These are phyloP conservation scores for Helichrysum umbraculigerum DNA, from an alignment of 129 eudicot genomes.

Conservation along the genomic window DNA sequence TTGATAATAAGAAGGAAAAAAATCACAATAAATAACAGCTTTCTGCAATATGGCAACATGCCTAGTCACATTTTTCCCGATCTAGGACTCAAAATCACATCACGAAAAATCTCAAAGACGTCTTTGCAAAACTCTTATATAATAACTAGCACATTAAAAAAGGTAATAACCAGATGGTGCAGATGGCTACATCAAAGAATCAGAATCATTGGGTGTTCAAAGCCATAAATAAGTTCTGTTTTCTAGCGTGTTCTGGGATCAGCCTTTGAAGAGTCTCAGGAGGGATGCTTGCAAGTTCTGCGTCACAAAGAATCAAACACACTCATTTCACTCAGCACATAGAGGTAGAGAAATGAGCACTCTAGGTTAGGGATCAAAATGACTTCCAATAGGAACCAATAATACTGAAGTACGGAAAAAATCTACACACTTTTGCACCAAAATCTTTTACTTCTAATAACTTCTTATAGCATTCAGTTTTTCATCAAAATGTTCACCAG, in stretches of 20 bases:
- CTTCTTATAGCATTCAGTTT: background rate
- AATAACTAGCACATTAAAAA: slow-evolving; percentile 13
- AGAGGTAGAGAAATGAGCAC: background rate
- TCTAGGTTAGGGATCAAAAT: background rate
- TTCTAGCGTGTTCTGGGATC: slow-evolving; percentile 93
- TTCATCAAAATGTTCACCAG: slow-evolving; percentile 2
- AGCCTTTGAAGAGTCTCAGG: slow-evolving; percentile 70
- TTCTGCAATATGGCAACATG: slow-evolving; percentile 17
- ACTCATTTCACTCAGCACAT: background rate
- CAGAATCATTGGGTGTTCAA: slow-evolving; percentile 51
- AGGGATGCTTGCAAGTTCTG: slow-evolving; percentile 89
- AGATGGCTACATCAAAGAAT: slow-evolving; percentile 7
- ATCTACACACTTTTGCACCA: background rate
- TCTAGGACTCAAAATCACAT: slow-evolving; percentile 20
- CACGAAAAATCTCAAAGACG: background rate
- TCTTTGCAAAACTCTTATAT: slow-evolving; percentile 9
- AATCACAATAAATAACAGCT: slow-evolving; percentile 18
- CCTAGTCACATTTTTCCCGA: slow-evolving; percentile 5
- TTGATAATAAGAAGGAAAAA: background rate
- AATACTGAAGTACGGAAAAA: no score
- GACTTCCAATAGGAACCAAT: no score
- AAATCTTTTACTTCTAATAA: background rate
- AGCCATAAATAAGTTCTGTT: slow-evolving; percentile 93
- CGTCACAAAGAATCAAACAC: slow-evolving; percentile 8
- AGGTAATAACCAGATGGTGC: background rate